Evolutionary conservation across 306 rosid genomes (phyloP).

Genomic region (Trichosanthes truncata): DNA sequence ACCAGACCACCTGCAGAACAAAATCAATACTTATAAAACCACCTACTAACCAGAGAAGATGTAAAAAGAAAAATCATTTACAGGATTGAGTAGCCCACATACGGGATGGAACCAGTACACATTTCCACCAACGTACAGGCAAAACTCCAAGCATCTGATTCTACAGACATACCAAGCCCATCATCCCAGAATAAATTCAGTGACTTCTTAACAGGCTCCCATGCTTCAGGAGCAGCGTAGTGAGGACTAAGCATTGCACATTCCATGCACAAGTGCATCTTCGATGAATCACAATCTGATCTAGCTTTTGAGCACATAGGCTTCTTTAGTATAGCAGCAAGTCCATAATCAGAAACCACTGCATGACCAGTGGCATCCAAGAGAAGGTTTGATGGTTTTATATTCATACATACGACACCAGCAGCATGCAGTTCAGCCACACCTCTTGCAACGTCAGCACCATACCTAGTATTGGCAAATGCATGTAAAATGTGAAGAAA

Average conservation of each 20-base stretch:
- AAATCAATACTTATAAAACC: conserved; percentile 19
- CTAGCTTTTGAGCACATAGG: conserved; percentile 84
- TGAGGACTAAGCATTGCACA: conserved; percentile 97
- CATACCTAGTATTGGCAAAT: conserved; percentile 58
- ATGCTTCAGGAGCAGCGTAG: conserved; percentile 96
- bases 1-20: conserved; percentile 85
- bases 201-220: conserved; percentile 94
- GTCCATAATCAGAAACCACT: conserved; percentile 94
- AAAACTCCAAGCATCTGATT: conserved; percentile 99
- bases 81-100: conserved; percentile 45
- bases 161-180: conserved; percentile 85
- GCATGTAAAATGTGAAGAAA: conserved; percentile 14
- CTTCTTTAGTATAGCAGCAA: conserved; percentile 88
- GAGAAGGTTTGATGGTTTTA: conserved; percentile 95
- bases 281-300: conserved; percentile 63
- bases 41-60: conserved; percentile 14
- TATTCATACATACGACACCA: conserved; percentile 92
- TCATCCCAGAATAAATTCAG: conserved; percentile 93
- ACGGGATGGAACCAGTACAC: conserved; percentile 99
- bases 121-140: conserved; percentile 99
- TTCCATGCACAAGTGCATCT: conserved; percentile 93
- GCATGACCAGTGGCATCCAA: conserved; percentile 82
- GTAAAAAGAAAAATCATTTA: conserved; percentile 16
- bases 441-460: conserved; percentile 95
- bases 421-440: conserved; percentile 99